These are phyloP conservation scores for Xylariales sp. DNA, from an alignment of 2,329 filamentous ascomycete species.

Conservation along the genomic window DNA sequence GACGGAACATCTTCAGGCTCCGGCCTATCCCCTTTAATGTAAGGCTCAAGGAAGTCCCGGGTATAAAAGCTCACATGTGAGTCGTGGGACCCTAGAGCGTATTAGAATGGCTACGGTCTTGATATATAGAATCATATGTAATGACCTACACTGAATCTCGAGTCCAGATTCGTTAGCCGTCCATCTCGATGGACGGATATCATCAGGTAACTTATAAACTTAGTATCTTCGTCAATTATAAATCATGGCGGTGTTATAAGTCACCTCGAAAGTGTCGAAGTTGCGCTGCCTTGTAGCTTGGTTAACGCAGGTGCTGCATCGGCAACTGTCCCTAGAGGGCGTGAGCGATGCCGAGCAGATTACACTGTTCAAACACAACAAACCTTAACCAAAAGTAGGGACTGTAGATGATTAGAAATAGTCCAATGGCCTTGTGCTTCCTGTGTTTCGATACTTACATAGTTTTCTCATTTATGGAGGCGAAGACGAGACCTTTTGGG, in stretches of 20 bases:
- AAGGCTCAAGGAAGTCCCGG: constrained; percentile 69
- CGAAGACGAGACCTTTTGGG: constrained; percentile 16
- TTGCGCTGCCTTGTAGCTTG: constrained; percentile 76
- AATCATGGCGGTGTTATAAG: constrained; percentile 12
- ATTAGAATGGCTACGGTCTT: constrained; percentile 28
- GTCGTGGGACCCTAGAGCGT: constrained; percentile 65
- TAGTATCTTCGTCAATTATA: constrained; percentile 23
- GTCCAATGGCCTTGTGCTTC: background rate
- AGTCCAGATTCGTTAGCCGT: constrained; percentile 53
- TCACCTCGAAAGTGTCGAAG: constrained; percentile 74
- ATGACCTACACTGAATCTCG: constrained; percentile 60
- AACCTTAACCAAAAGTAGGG: constrained; percentile 56
- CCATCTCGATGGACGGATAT: constrained; percentile 54
- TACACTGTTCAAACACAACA: constrained; percentile 17
- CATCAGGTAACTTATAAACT: constrained; percentile 57
- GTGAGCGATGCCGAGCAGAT: constrained; percentile 35
- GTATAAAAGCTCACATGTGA: constrained; percentile 75
- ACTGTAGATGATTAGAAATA: constrained; percentile 42
- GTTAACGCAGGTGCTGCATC: constrained; percentile 74
- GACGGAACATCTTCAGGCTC: constrained; percentile 51
- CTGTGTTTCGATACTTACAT: constrained; percentile 25
- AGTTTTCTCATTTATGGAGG: constrained; percentile 21
- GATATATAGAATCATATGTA: background rate
- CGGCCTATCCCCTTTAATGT: constrained; percentile 53
- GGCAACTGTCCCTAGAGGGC: constrained; percentile 74